Percentiles rank a stretch among this genome's conserved stretches.
These are phyloP conservation scores for Ceratocystis variospora DNA, from an alignment of 2,329 filamentous ascomycete genomes.

Conservation along the genomic window DNA sequence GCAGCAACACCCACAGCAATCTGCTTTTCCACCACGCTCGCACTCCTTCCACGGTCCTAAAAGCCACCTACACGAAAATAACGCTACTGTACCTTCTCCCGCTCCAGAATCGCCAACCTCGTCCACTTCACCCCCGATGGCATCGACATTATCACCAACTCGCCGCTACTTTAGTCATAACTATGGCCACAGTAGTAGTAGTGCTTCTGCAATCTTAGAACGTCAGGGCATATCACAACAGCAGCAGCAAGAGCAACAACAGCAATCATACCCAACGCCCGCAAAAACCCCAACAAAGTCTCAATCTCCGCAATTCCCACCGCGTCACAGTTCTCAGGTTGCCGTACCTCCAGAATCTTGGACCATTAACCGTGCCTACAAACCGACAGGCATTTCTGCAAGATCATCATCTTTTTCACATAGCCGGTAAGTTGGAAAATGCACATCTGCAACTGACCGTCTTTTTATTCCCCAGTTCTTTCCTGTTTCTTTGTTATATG, in stretches of 20 bases:
- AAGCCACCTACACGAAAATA: constrained; percentile 2
- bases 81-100: no score
- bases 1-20: background rate
- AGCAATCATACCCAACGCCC: background rate
- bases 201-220: background rate
- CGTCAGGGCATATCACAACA: background rate
- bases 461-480: constrained; percentile 7
- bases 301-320: constrained; percentile 9
- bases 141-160: constrained; percentile 7
- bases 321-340: constrained; percentile 11
- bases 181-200: constrained; percentile 2
- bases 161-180: constrained; percentile 15
- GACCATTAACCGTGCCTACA: constrained; percentile 8
- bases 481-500: background rate
- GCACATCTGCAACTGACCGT: no score
- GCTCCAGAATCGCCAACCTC: constrained; percentile 4
- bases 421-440: constrained; percentile 5
- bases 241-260: background rate
- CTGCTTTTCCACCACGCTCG: constrained; percentile 13
- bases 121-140: constrained; percentile 9
- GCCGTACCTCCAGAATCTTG: constrained; percentile 12
- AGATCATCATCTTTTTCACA: constrained; percentile 18
- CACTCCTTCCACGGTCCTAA: constrained; percentile 15
- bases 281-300: constrained; percentile 8
- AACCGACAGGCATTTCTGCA: background rate